A percentile compares a stretch with the other conserved stretches of the same genome.
These are phyloP conservation scores for Turnera subulata DNA, from an alignment of 345 rosid species.

Conservation along the genomic window DNA sequence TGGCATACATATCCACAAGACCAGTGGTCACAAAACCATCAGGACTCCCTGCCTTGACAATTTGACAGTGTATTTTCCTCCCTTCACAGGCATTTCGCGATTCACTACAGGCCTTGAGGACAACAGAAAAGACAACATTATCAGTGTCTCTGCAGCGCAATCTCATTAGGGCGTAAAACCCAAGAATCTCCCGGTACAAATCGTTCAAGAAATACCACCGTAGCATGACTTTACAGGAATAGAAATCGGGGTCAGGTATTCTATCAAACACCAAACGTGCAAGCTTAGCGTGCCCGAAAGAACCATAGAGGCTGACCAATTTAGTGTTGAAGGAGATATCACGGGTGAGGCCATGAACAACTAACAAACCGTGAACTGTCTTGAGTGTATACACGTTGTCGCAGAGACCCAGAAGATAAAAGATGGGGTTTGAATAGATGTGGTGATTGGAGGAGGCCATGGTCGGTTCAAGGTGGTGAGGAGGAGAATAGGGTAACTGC, in stretches of 20 bases:
- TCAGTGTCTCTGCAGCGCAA: slow-evolving; percentile 30
- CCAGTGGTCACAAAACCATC: slow-evolving; percentile 20
- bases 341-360: slow-evolving; percentile 38
- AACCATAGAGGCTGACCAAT: slow-evolving; percentile 56
- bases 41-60: slow-evolving; percentile 16
- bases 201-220: slow-evolving; percentile 58
- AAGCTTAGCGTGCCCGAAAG: slow-evolving; percentile 36
- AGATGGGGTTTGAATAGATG: slow-evolving; percentile 29
- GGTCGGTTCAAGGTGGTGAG: slow-evolving; percentile 12
- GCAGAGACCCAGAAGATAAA: slow-evolving; percentile 46
- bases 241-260: slow-evolving; percentile 66
- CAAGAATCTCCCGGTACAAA: slow-evolving; percentile 34
- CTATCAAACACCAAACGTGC: slow-evolving; percentile 73
- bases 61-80: slow-evolving; percentile 23
- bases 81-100: slow-evolving; percentile 39
- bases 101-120: slow-evolving; percentile 71
- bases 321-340: slow-evolving; percentile 52
- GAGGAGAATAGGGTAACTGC: neutral
- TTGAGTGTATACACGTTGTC: slow-evolving; percentile 37
- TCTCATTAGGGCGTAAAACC: slow-evolving; percentile 37
- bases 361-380: slow-evolving; percentile 41
- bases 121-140: slow-evolving; percentile 49
- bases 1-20: slow-evolving; percentile 40
- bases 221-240: slow-evolving; percentile 65
- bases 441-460: slow-evolving; percentile 19